Base-by-base conservation (phyloP, 495 filamentous ascomycete genomes). In the Xylaria nigripes region DNA sequence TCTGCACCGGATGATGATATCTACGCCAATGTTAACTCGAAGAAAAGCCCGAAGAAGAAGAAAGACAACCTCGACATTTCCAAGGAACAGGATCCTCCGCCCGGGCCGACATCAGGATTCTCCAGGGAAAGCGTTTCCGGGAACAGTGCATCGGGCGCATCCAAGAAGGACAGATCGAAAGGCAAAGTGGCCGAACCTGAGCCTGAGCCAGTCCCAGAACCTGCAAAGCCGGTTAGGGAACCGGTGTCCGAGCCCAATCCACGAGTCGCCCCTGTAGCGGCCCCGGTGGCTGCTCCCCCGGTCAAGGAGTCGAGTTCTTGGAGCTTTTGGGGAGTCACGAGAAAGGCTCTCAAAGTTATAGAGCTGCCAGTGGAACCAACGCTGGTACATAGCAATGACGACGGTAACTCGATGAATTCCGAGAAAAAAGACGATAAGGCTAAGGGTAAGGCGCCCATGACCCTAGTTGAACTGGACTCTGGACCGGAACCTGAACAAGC, bases 281-380 rank as follows among this genome's bases (percentile, higher is more conserved):
- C 45, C 13, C 32, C 32, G 7, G 23, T 36, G 5, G 41, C 43
- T 12, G 21, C 43, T 12, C 45, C 51, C 16, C 10, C 12, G 49
- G 54, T 61, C 22, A 61, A 64, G 40, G 65, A 72, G 41, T 43
- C 54, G 24, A 54, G 30, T 41, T 62, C 59, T 40, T 62, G 64
- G 34, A 69, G 68, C 60, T 70, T 72, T 58, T 70, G 67, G 67
- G 68, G 67, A 25, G 68, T 66, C 9, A 61, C 61, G 15, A 68
- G 63, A 29, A 61, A 70, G 27, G 60, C 63, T 18, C 60, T 61
- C n/a, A 66, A 70, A 42, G 63, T 19, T 40, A 18, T 40, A 19
- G 59, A 55, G 42, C 58, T 45, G n/a, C 36, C 51, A 40, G 18
- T 30, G 21, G 52, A n/a, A 13, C 21, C 44, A 13, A 5, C 60